These are phyloP conservation scores for Colletotrichum graminicola DNA, from an alignment of 2,329 filamentous ascomycete species.

Conservation along the genomic window DNA sequence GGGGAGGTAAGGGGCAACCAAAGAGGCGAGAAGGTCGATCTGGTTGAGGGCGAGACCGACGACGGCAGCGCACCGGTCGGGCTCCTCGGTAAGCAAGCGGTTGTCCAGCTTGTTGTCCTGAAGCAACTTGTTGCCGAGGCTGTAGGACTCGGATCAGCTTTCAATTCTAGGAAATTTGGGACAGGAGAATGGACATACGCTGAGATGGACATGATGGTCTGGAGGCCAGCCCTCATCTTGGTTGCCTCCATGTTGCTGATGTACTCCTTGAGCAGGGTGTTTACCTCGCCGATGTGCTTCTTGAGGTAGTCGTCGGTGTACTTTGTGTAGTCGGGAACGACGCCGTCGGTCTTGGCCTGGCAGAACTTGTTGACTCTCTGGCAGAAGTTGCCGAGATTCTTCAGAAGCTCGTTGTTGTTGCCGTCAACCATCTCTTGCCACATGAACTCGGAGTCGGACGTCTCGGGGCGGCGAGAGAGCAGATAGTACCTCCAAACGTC, in stretches of 20 bases:
- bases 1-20: conserved; percentile 89
- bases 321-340: conserved; percentile 72
- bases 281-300: conserved; percentile 71
- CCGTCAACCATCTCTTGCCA: conserved; percentile 85
- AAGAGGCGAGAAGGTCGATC: conserved; percentile 82
- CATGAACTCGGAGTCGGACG: conserved; percentile 88
- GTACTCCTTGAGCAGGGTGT: conserved; percentile 75
- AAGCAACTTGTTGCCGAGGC: conserved; percentile 62
- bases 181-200: conserved; percentile 48
- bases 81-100: conserved; percentile 65
- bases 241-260: conserved; percentile 77
- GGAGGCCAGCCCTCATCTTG: conserved; percentile 76
- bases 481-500: conserved; percentile 97
- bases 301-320: conserved; percentile 69
- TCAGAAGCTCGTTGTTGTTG: conserved; percentile 91
- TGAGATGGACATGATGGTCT: conserved; percentile 76
- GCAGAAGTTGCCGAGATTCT: conserved; percentile 81
- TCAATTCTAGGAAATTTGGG: background rate
- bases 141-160: conserved; percentile 27
- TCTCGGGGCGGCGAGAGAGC: conserved; percentile 86
- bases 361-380: conserved; percentile 79
- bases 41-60: conserved; percentile 87
- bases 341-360: conserved; percentile 79
- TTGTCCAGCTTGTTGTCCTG: conserved; percentile 68
- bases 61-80: conserved; percentile 67